Conservation (phyloP, 2,329 filamentous ascomycete genomes). For the Ascochyta clinopodiicola region DNA sequence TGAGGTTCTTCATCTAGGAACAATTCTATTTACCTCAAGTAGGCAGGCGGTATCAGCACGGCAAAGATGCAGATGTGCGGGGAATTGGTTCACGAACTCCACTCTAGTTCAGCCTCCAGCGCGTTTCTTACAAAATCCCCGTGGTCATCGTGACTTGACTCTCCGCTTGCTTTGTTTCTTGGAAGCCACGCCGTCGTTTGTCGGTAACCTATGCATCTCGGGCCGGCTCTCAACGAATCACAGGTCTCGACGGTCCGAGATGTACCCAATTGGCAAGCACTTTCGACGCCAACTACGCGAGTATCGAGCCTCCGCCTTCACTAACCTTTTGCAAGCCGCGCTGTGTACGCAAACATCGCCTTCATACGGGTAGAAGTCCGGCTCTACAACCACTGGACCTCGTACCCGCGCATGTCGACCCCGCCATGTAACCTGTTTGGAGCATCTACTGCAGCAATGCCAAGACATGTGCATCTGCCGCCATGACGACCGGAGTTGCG, state of each 20-base stretch:
- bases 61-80: not conserved
- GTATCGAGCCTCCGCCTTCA: conserved; percentile 5
- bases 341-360: not conserved
- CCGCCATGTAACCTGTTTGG: conserved; percentile 21
- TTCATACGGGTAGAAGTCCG: conserved; percentile 21
- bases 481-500: conserved; percentile 25
- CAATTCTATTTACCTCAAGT: not conserved
- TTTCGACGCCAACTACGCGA: conserved; percentile 8
- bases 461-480: conserved; percentile 20
- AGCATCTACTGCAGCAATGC: conserved; percentile 13
- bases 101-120: not conserved
- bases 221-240: conserved; percentile 26
- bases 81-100: not conserved
- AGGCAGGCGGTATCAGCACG: not conserved
- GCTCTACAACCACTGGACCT: conserved; percentile 6
- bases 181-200: conserved; percentile 1
- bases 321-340: conserved; percentile 12
- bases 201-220: conserved; percentile 7
- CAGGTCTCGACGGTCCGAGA: conserved; percentile 19
- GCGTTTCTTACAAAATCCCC: not conserved
- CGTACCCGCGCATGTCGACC: conserved; percentile 7
- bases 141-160: not conserved
- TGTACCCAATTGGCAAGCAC: conserved; percentile 16
- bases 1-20: not conserved
- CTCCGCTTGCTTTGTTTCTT: conserved; percentile 1